phyloP scores from a whole-genome alignment of 1,284 basidiomycete genomes.

The Ustilago bromivora region DNA sequence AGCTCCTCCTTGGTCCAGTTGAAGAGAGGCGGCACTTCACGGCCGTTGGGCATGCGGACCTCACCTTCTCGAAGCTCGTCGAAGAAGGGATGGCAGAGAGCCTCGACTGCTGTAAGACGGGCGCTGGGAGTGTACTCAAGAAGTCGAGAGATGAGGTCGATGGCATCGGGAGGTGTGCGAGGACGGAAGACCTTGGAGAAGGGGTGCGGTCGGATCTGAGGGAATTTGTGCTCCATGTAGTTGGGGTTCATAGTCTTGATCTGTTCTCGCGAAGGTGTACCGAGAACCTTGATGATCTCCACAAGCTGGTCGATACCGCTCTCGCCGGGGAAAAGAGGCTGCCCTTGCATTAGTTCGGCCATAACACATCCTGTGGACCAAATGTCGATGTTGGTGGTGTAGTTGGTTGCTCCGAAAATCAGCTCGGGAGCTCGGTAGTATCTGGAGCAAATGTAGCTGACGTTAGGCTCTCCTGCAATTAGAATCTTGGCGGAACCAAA shows the following conservation, averaged over 20 bases:
- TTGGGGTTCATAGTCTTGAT: slow-evolving; percentile 99
- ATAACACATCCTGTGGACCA: slow-evolving; percentile 99
- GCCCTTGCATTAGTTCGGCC: slow-evolving; percentile 99
- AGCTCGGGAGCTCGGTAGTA: slow-evolving; percentile 99
- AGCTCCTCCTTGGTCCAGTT: slow-evolving; percentile 97
- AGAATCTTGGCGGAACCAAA: slow-evolving; percentile 99
- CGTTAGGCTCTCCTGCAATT: slow-evolving; percentile 96
- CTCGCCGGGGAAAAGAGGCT: slow-evolving; percentile 98
- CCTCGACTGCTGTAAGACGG: slow-evolving; percentile 90
- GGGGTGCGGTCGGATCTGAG: slow-evolving; percentile 89
- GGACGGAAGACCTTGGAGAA: slow-evolving; percentile 91
- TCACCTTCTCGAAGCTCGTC: slow-evolving; percentile 87
- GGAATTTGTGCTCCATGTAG: slow-evolving; percentile 99
- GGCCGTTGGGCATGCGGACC: slow-evolving; percentile 94
- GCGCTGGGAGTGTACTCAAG: slow-evolving; percentile 97
- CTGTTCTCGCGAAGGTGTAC: slow-evolving; percentile 97
- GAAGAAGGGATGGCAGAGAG: slow-evolving; percentile 88
- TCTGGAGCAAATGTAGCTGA: slow-evolving; percentile 99
- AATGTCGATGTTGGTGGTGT: slow-evolving; percentile 99
- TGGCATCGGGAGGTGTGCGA: slow-evolving; percentile 93
- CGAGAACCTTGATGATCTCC: slow-evolving; percentile 99
- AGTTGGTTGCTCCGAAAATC: slow-evolving; percentile 99
- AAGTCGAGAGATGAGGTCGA: slow-evolving; percentile 92
- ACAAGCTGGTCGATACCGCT: slow-evolving; percentile 99
- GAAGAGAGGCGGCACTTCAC: slow-evolving; percentile 92